Evolutionary conservation across 2,329 filamentous ascomycete genomes (phyloP).

Genomic region (Xylariaceae sp.): DNA sequence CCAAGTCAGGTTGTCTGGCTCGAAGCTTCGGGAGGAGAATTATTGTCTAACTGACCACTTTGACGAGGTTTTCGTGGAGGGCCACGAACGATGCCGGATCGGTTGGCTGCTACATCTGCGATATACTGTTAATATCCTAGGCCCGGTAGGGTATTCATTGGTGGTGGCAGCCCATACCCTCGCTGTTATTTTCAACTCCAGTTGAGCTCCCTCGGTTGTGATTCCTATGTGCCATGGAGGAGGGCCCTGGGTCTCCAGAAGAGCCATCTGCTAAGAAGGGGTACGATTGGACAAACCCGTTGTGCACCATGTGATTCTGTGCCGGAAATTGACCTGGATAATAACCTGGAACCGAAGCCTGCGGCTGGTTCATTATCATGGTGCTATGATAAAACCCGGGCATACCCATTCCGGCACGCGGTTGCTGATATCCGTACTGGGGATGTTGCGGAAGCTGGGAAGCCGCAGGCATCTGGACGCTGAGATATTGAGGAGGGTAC

Average conservation of each 20-base stretch:
- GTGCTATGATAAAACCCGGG: constrained; percentile 40
- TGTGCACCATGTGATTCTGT: constrained; percentile 32
- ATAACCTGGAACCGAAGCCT: constrained; percentile 12
- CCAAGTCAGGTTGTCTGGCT: constrained; percentile 8
- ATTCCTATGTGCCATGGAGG: constrained; percentile 22
- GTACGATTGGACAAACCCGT: constrained; percentile 34
- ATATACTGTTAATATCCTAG: constrained; percentile 7
- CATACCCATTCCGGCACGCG: constrained; percentile 4
- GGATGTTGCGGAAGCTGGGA: constrained; percentile 34
- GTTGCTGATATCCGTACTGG: constrained; percentile 38
- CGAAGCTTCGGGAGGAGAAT: neutral
- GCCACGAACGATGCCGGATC: constrained; percentile 44
- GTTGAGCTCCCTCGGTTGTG: constrained; percentile 17
- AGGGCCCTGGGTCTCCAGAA: constrained; percentile 17
- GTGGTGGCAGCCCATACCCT: constrained; percentile 28
- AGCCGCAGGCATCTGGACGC: constrained; percentile 35
- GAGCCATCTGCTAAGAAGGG: constrained; percentile 31
- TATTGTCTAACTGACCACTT: constrained; percentile 46
- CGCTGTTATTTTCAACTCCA: constrained; percentile 14
- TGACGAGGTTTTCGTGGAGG: constrained; percentile 55
- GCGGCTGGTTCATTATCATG: constrained; percentile 25
- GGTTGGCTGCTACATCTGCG: constrained; percentile 31
- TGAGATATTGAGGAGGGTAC: constrained; percentile 40
- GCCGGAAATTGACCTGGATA: constrained; percentile 39
- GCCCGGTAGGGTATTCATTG: neutral